Percentiles rank a stretch among this genome's conserved stretches.
Evolutionary conservation across 768 basidiomycete species (phyloP).

Genomic region (Suillus clintonianus): DNA sequence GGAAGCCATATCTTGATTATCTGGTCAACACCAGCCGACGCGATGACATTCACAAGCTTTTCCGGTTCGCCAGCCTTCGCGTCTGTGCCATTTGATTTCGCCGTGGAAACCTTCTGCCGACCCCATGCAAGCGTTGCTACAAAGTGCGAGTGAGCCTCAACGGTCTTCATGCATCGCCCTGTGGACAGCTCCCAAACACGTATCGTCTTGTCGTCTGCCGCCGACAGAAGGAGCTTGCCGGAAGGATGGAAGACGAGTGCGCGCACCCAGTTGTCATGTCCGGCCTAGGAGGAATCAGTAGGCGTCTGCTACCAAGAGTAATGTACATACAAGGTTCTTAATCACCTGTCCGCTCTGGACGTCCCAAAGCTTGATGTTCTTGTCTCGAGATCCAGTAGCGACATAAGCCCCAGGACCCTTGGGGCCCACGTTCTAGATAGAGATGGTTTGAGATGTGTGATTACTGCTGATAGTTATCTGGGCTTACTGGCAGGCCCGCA

Average conservation of each 20-base stretch:
- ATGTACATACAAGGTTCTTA: conserved; percentile 61
- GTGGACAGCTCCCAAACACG: conserved; percentile 88
- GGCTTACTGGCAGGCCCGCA: conserved; percentile 64
- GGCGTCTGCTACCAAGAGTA: conserved; percentile 1
- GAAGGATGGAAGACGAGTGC: conserved; percentile 87
- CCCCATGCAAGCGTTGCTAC: conserved; percentile 85
- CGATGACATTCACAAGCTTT: conserved; percentile 69
- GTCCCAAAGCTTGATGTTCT: conserved; percentile 92
- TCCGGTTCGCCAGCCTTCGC: conserved; percentile 39
- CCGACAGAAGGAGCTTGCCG: conserved; percentile 88
- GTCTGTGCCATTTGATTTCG: conserved; percentile 40
- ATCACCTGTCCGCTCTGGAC: conserved; percentile 78
- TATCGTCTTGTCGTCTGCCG: conserved; percentile 90
- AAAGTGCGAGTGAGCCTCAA: conserved; percentile 87
- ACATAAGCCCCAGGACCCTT: conserved; percentile 62
- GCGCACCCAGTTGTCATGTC: conserved; percentile 91
- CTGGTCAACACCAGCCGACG: conserved; percentile 70
- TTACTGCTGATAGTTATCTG: conserved; percentile 6
- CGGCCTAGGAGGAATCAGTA: conserved; percentile 45
- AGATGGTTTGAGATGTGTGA: neutral
- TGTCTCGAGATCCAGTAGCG: conserved; percentile 87
- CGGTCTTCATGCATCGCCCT: conserved; percentile 82
- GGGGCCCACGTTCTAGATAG: conserved; percentile 49
- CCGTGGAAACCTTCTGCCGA: conserved; percentile 46
- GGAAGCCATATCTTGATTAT: conserved; percentile 67